These are phyloP conservation scores for Oropetium thomaeum DNA, from an alignment of 176 grass and related monocot species.

Conservation along the genomic window DNA sequence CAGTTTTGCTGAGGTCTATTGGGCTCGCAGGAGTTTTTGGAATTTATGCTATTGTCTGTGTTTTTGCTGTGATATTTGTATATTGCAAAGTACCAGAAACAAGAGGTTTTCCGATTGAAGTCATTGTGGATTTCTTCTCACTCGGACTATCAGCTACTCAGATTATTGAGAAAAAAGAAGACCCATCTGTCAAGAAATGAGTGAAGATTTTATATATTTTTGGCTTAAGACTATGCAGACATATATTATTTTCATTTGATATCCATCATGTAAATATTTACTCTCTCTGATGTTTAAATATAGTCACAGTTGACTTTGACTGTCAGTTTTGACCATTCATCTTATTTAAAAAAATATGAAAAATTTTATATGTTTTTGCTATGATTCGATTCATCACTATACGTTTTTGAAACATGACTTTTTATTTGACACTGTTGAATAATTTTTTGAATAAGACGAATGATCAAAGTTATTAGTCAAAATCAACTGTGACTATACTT, in stretches of 20 bases:
- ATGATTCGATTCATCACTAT: too few relatives aligned
- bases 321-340: too few relatives aligned
- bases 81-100: constrained; percentile 55
- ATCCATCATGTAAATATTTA: too few relatives aligned
- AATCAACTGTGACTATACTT: too few relatives aligned
- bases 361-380: too few relatives aligned
- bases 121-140: constrained; percentile 59
- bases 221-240: not conserved
- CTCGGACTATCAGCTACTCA: constrained; percentile 20
- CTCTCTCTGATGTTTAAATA: too few relatives aligned
- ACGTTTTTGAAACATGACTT: too few relatives aligned
- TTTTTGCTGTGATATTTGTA: constrained; percentile 47
- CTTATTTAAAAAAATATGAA: too few relatives aligned
- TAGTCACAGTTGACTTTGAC: too few relatives aligned
- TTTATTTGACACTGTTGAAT: too few relatives aligned
- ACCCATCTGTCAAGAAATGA: not conserved
- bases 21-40: constrained; percentile 53
- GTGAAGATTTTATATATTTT: not conserved
- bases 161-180: not conserved
- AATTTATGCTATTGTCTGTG: constrained; percentile 45
- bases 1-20: constrained; percentile 50
- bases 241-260: not conserved
- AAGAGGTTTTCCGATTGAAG: constrained; percentile 54
- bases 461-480: too few relatives aligned
- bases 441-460: too few relatives aligned